Conservation (phyloP, 2,329 filamentous ascomycete species). For the Fusarium denticulatum region DNA sequence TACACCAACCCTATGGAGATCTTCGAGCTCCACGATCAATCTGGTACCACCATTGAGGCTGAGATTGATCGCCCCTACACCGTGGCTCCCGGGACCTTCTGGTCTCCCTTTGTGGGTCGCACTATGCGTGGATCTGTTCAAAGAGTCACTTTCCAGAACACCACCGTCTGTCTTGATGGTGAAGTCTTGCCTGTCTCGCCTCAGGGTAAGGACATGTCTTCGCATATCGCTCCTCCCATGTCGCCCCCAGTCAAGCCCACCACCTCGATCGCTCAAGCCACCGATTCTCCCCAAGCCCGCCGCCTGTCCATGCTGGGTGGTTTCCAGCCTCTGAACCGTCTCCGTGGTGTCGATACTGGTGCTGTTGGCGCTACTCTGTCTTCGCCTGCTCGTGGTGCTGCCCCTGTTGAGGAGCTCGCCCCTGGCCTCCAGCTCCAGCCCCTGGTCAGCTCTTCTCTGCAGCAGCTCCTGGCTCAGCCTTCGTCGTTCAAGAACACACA, state of each 20-base stretch:
- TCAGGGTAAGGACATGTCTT: slow-evolving; percentile 80
- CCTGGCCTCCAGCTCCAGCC: slow-evolving; percentile 60
- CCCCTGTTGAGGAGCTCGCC: slow-evolving; percentile 57
- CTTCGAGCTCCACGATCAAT: slow-evolving; percentile 83
- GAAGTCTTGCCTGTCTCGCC: slow-evolving; percentile 63
- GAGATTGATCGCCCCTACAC: slow-evolving; percentile 78
- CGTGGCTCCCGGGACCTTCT: slow-evolving; percentile 58
- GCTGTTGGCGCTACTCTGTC: slow-evolving; percentile 26
- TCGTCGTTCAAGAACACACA: slow-evolving; percentile 91
- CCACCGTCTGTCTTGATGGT: slow-evolving; percentile 80
- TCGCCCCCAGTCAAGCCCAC: slow-evolving; percentile 69
- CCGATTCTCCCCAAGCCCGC: slow-evolving; percentile 50
- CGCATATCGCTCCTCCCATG: slow-evolving; percentile 65
- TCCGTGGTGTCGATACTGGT: slow-evolving; percentile 44
- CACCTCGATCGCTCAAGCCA: slow-evolving; percentile 49
- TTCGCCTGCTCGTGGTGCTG: slow-evolving; percentile 37
- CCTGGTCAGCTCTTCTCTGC: slow-evolving; percentile 68
- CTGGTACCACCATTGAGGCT: slow-evolving; percentile 77
- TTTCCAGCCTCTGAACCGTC: slow-evolving; percentile 45
- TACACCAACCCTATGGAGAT: slow-evolving; percentile 84
- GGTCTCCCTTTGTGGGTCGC: slow-evolving; percentile 79
- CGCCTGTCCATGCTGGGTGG: slow-evolving; percentile 46
- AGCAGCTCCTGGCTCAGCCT: slow-evolving; percentile 75
- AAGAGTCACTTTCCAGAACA: slow-evolving; percentile 78
- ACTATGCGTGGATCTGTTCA: slow-evolving; percentile 75